Conservation (phyloP, 768 basidiomycete species). For the Hemileccinum impolitum region DNA sequence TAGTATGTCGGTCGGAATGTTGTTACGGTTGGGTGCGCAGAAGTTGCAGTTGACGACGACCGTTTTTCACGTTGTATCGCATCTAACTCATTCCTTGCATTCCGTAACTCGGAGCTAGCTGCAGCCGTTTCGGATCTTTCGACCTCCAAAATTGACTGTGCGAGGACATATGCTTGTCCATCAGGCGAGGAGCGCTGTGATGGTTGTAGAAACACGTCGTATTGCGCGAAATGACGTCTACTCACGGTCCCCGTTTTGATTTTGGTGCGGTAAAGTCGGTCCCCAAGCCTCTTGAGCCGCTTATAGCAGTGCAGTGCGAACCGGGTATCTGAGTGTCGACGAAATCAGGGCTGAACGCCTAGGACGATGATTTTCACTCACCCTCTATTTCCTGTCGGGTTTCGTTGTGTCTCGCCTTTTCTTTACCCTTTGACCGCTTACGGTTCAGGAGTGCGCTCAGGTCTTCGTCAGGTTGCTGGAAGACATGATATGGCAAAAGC, state of each 20-base stretch:
- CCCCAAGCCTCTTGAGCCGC: conserved; percentile 51
- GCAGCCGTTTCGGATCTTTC: conserved; percentile 61
- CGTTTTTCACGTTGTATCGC: conserved; percentile 69
- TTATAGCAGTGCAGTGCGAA: conserved; percentile 66
- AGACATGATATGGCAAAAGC: conserved; percentile 77
- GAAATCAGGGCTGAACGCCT: conserved; percentile 2
- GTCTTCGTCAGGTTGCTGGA: conserved; percentile 72
- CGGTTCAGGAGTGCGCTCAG: conserved; percentile 32
- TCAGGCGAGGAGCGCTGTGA: conserved; percentile 57
- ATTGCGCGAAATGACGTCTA: conserved; percentile 1
- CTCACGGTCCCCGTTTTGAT: conserved; percentile 57
- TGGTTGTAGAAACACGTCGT: conserved; percentile 1
- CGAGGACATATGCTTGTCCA: conserved; percentile 60
- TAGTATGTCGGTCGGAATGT: conserved; percentile 40
- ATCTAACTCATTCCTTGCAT: conserved; percentile 62
- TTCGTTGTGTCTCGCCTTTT: conserved; percentile 48
- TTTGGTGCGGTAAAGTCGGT: conserved; percentile 55
- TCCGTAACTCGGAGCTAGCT: conserved; percentile 58
- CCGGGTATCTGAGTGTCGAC: conserved; percentile 51
- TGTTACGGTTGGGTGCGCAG: conserved; percentile 31
- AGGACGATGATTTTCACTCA: conserved; percentile 23
- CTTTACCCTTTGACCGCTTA: conserved; percentile 54
- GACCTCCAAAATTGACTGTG: conserved; percentile 60
- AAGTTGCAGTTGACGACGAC: conserved; percentile 26
- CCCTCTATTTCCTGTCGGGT: conserved; percentile 51